These are phyloP conservation scores for Didymella keratinophila DNA, from an alignment of 2,329 filamentous ascomycete species.

Conservation along the genomic window DNA sequence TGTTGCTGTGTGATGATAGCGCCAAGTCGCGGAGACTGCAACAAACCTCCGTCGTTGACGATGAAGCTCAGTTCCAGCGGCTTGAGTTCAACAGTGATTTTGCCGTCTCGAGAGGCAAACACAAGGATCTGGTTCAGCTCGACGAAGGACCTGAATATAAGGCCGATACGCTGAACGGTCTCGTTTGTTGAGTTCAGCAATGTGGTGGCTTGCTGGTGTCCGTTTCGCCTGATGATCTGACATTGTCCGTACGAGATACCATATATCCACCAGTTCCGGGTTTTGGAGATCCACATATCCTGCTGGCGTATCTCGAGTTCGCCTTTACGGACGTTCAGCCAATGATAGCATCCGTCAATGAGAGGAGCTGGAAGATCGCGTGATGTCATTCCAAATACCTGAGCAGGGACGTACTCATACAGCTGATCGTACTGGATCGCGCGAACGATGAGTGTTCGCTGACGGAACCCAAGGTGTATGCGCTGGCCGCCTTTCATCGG, in stretches of 20 bases:
- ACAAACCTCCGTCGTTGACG: slow-evolving; percentile 54
- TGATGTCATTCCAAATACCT: slow-evolving; percentile 31
- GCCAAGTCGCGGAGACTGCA: slow-evolving; percentile 60
- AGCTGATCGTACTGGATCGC: slow-evolving; percentile 41
- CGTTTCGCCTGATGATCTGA: slow-evolving; percentile 10
- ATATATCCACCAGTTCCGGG: slow-evolving; percentile 52
- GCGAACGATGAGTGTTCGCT: slow-evolving; percentile 54
- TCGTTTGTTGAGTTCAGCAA: slow-evolving; percentile 39
- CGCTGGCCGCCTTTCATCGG: slow-evolving; percentile 49
- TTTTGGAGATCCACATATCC: slow-evolving; percentile 52
- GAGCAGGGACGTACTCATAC: slow-evolving; percentile 48
- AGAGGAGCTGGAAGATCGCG: slow-evolving; percentile 63
- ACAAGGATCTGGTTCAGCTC: slow-evolving; percentile 53
- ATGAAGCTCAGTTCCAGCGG: slow-evolving; percentile 63
- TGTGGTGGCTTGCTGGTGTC: background rate
- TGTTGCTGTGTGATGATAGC: slow-evolving; percentile 65
- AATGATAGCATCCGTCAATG: slow-evolving; percentile 64
- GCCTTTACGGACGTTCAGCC: slow-evolving; percentile 61
- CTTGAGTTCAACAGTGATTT: slow-evolving; percentile 59
- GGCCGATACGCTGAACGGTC: slow-evolving; percentile 51
- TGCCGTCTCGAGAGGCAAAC: slow-evolving; percentile 51
- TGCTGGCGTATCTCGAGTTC: slow-evolving; percentile 62
- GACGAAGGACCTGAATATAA: slow-evolving; percentile 63
- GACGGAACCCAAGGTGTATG: slow-evolving; percentile 64
- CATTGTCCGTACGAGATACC: slow-evolving; percentile 32